Base-by-base conservation (phyloP, 1,284 basidiomycete genomes). In the Anthracocystis panici-leucophaei region DNA sequence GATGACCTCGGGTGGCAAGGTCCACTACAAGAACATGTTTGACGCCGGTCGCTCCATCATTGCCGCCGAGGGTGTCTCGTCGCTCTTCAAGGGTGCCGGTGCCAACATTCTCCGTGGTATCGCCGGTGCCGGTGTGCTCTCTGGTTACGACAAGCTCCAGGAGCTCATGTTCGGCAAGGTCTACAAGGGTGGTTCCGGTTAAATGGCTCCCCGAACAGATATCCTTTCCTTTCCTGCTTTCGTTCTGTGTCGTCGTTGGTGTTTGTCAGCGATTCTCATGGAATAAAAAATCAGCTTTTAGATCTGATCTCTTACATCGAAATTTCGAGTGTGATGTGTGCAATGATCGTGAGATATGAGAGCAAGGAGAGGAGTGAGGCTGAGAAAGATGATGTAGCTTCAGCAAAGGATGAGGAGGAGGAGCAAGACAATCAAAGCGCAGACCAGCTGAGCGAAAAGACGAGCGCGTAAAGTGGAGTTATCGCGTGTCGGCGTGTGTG, bases 31-130 rank as follows among this genome's bases (percentile, higher is more conserved):
- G 72, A 80, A 86, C 77, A 91, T 90, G 88, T 82, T 91, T 69
- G 90, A 92, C 80, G 90, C 88, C 69, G 86, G 86, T 70, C 88
- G 90, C 88, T 93, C 95, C 85, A 86, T 96, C 82, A 90, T 91
- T 85, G 94, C 94, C 90, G 80, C 80, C 66, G 95, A 97, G 89
- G 95, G 95, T 85, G 87, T 89, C 65, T 91, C 90, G 86, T 95
- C 93, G 38, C 89, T 96, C 84, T 84, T 84, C 82, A 84, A 85
- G 82, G 82, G 83, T 80, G 94, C 94, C 85, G 94, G 93, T 90
- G 94, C 94, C 87, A 96, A 97, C 90, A 95, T 96, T 82, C 93
- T 97, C 84, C 94, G 94, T 92, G 94, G 95, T 91, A 92, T 96
- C 86, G 95, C 94, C 84, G 95, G 94, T 89, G 94, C 95, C 87